A percentile compares a stretch with the other conserved stretches of the same genome.
These are phyloP conservation scores for Ganoderma resinaceum DNA, from an alignment of 1,284 basidiomycete species.

Conservation along the genomic window DNA sequence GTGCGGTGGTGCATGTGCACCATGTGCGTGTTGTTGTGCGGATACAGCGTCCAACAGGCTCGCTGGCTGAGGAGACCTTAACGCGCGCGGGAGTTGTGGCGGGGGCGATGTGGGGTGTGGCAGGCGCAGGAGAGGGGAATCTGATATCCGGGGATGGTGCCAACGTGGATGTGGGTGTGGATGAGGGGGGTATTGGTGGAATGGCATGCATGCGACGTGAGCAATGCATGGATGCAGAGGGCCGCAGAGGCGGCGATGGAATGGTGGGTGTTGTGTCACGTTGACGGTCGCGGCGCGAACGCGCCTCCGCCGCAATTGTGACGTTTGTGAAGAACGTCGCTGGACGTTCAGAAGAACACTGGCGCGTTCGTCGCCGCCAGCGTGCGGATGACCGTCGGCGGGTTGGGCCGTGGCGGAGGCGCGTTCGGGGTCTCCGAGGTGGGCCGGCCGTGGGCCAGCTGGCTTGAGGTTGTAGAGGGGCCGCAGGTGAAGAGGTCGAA, in stretches of 20 bases:
- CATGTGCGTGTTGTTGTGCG: not conserved
- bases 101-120: not conserved
- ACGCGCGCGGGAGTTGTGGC: not conserved
- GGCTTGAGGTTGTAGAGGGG: constrained; percentile 13
- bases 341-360: constrained; percentile 37
- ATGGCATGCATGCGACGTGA: not conserved
- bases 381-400: constrained; percentile 36
- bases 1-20: not conserved
- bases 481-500: constrained; percentile 10
- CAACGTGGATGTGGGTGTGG: not conserved
- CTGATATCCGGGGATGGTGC: not conserved
- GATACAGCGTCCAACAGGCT: not conserved
- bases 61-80: not conserved
- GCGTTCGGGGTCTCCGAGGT: constrained; percentile 20
- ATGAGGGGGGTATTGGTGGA: too few species aligned
- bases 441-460: constrained; percentile 22
- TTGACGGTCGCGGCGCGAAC: not conserved
- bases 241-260: not conserved
- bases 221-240: too few species aligned
- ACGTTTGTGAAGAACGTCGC: not conserved
- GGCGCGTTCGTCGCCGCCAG: constrained; percentile 37
- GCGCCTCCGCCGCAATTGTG: constrained; percentile 8
- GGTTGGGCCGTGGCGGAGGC: constrained; percentile 26
- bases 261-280: constrained; percentile 3
- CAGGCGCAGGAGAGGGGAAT: not conserved